Evolutionary conservation across 1,139 yeast species (phyloP).

Genomic region (Geotrichum fermentans): DNA sequence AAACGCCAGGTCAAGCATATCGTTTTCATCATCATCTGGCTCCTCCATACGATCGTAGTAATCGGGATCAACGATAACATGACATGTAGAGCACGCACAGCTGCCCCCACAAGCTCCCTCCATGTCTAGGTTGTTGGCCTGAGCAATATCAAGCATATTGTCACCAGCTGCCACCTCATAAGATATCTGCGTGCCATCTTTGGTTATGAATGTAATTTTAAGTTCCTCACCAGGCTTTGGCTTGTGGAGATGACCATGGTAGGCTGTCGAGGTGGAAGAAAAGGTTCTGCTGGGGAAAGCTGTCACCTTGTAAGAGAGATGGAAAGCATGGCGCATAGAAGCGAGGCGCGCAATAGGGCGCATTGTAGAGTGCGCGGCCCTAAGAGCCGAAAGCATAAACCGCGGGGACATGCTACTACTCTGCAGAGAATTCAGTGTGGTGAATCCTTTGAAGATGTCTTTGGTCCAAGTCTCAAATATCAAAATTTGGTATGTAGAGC

Average conservation of each 20-base stretch:
- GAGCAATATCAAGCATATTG: slow-evolving; percentile 87
- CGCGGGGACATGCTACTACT: too few species aligned
- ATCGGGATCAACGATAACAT: slow-evolving; percentile 92
- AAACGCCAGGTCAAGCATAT: slow-evolving; percentile 94
- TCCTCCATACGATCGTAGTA: slow-evolving; percentile 87
- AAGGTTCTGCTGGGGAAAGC: slow-evolving; percentile 7
- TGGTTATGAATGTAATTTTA: slow-evolving; percentile 82
- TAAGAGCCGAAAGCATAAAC: too few species aligned
- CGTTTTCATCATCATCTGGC: slow-evolving; percentile 96
- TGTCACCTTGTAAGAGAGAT: neutral
- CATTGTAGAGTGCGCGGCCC: too few species aligned
- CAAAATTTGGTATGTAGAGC: too few species aligned
- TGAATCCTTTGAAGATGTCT: too few species aligned
- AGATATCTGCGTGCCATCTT: slow-evolving; percentile 79
- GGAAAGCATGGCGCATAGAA: too few species aligned
- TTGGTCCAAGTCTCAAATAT: too few species aligned
- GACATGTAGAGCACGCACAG: slow-evolving; percentile 98
- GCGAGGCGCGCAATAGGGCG: neutral
- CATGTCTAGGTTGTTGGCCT: slow-evolving; percentile 87
- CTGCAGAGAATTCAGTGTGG: too few species aligned
- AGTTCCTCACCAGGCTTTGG: slow-evolving; percentile 94
- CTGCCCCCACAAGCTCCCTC: slow-evolving; percentile 99
- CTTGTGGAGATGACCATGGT: slow-evolving; percentile 81
- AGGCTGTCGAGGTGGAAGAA: slow-evolving; percentile 12
- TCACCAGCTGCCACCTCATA: slow-evolving; percentile 92